phyloP scores from a whole-genome alignment of 2,329 filamentous ascomycete genomes.

The Verticillium zaregamsianum region DNA sequence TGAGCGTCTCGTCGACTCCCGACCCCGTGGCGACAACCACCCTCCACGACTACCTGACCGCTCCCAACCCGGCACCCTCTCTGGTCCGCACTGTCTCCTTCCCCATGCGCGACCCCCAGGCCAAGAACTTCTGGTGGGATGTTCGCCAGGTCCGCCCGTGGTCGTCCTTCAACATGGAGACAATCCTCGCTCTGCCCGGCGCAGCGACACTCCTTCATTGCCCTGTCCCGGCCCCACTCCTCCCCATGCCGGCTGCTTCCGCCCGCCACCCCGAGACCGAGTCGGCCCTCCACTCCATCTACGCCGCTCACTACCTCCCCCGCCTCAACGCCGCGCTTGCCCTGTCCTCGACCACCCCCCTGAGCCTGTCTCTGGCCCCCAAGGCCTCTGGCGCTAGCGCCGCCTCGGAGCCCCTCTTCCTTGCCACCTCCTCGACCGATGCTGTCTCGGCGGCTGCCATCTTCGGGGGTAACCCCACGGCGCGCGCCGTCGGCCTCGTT shows the following conservation, averaged over 20 bases:
- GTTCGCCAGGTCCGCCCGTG: slow-evolving; percentile 82
- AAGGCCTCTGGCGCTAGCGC: slow-evolving; percentile 27
- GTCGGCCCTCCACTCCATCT: slow-evolving; percentile 68
- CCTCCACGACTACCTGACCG: slow-evolving; percentile 72
- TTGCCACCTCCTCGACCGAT: slow-evolving; percentile 58
- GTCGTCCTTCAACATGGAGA: slow-evolving; percentile 70
- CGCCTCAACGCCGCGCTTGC: slow-evolving; percentile 83
- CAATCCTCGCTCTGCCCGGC: slow-evolving; percentile 68
- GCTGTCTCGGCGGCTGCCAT: slow-evolving; percentile 50
- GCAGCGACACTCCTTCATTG: slow-evolving; percentile 70
- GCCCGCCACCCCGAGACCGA: slow-evolving; percentile 75
- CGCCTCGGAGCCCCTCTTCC: slow-evolving; percentile 55
- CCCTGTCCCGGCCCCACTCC: slow-evolving; percentile 56
- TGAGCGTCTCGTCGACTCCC: slow-evolving; percentile 34
- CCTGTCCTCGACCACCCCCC: slow-evolving; percentile 66
- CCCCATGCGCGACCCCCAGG: slow-evolving; percentile 60
- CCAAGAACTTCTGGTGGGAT: slow-evolving; percentile 94
- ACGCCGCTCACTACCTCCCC: slow-evolving; percentile 73
- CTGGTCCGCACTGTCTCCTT: slow-evolving; percentile 77
- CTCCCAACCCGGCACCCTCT: slow-evolving; percentile 74
- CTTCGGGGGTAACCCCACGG: slow-evolving; percentile 42
- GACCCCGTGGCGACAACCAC: slow-evolving; percentile 58
- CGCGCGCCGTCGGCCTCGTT: slow-evolving; percentile 75
- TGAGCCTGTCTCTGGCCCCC: slow-evolving; percentile 43
- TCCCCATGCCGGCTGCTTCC: slow-evolving; percentile 54